These are phyloP conservation scores for Neolentinus lepideus DNA, from an alignment of 1,284 basidiomycete genomes.

Conservation along the genomic window DNA sequence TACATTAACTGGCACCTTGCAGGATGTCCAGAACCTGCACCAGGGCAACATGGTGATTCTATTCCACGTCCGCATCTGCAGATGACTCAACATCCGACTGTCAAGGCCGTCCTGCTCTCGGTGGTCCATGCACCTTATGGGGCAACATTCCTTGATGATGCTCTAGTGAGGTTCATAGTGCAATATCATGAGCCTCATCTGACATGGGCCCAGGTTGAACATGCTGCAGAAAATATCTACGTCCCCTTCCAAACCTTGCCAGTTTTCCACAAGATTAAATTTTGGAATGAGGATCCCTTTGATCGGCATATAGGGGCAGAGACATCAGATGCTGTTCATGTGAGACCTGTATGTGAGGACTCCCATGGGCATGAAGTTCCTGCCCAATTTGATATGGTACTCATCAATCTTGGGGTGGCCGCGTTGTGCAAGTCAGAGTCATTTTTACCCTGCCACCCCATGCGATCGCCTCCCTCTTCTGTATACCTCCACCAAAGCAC, in stretches of 20 bases:
- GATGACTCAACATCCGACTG: slow-evolving; percentile 2
- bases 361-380: slow-evolving; percentile 5
- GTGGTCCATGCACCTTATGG: slow-evolving; percentile 4
- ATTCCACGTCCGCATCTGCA: background rate
- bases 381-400: slow-evolving; percentile 16
- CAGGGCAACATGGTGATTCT: too few species aligned
- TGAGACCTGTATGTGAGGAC: slow-evolving; percentile 10
- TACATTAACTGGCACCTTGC: background rate
- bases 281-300: slow-evolving; percentile 2
- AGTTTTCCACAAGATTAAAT: slow-evolving; percentile 20
- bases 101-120: slow-evolving; percentile 5
- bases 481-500: background rate
- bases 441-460: slow-evolving; percentile 20
- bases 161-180: slow-evolving; percentile 12
- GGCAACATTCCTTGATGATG: slow-evolving; percentile 9
- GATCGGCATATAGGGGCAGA: background rate
- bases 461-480: slow-evolving; percentile 9
- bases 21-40: background rate
- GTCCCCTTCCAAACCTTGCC: slow-evolving; percentile 14
- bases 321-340: slow-evolving; percentile 17
- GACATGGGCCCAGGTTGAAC: slow-evolving; percentile 10
- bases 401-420: slow-evolving; percentile 6
- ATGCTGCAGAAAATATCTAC: slow-evolving; percentile 7
- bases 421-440: slow-evolving; percentile 13
- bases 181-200: slow-evolving; percentile 9